phyloP scores from a whole-genome alignment of 805 yeast species.

The Starmerella apicola region DNA sequence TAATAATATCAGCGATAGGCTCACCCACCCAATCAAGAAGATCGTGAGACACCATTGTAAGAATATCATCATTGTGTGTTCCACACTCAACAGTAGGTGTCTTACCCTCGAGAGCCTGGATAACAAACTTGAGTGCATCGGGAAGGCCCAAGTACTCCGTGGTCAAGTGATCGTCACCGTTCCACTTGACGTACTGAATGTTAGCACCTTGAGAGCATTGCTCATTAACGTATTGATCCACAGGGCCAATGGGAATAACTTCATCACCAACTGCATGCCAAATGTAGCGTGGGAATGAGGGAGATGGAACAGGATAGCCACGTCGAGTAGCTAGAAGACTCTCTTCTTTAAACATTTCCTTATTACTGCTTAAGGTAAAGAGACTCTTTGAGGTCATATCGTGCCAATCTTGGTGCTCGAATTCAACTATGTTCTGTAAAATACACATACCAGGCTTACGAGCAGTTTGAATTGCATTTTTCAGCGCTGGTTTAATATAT shows the following conservation, averaged over 20 bases:
- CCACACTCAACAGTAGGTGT: conserved; percentile 3
- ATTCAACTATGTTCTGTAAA: not conserved
- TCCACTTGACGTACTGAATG: no score
- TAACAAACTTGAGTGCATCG: conserved; percentile 15
- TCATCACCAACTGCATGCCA: conserved; percentile 21
- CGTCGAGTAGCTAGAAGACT: conserved; percentile 4
- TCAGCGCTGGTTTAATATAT: not conserved
- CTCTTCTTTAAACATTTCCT: conserved; percentile 8
- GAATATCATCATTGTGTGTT: not conserved
- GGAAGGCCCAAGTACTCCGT: conserved; percentile 6
- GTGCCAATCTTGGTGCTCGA: not conserved
- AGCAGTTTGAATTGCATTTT: not conserved
- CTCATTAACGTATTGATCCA: conserved; percentile 10
- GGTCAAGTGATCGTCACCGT: conserved; percentile 6
- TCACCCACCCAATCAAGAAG: conserved; percentile 2
- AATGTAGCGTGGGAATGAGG: conserved; percentile 18
- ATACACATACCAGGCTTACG: conserved; percentile 1
- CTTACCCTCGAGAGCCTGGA: conserved; percentile 3
- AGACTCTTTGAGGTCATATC: not conserved
- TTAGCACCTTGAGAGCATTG: conserved; percentile 12
- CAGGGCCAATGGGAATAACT: conserved; percentile 16
- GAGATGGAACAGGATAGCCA: conserved; percentile 13
- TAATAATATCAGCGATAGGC: conserved; percentile 1
- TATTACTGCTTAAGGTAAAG: not conserved
- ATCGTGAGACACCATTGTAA: conserved; percentile 1